phyloP scores from a whole-genome alignment of 2,329 filamentous ascomycete genomes.

The Akanthomyces uredinophilus region DNA sequence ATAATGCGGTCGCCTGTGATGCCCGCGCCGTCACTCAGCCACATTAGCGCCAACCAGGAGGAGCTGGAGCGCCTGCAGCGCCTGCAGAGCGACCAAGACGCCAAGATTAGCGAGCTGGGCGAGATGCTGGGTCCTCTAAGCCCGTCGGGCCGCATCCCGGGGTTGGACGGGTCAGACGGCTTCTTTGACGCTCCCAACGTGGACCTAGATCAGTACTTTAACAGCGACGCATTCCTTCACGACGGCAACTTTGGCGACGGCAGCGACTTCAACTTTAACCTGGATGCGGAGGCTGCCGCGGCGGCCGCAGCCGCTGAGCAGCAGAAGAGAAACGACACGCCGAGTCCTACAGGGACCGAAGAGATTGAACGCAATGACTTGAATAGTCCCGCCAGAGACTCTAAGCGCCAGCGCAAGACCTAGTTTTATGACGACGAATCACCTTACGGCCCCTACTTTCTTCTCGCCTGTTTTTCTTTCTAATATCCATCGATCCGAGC shows the following conservation, averaged over 20 bases:
- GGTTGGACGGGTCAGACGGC: conserved; percentile 43
- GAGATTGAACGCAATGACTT: conserved; percentile 44
- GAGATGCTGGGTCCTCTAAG: conserved; percentile 73
- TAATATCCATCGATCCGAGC: not conserved
- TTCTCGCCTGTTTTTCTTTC: not conserved
- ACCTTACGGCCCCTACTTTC: not conserved
- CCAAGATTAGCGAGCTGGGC: conserved; percentile 69
- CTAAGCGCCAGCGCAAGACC: conserved; percentile 13
- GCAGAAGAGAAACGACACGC: conserved; percentile 30
- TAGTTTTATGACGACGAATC: not conserved
- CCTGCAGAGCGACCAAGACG: conserved; percentile 73
- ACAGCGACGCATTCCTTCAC: conserved; percentile 36
- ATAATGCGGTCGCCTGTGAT: conserved; percentile 41
- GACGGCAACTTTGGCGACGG: conserved; percentile 38
- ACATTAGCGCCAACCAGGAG: conserved; percentile 63
- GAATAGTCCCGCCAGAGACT: not conserved
- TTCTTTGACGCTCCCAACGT: conserved; percentile 34
- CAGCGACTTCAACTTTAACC: conserved; percentile 47
- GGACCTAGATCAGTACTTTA: conserved; percentile 50
- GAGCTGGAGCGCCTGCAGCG: conserved; percentile 76
- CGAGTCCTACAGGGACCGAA: conserved; percentile 45
- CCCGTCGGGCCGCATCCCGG: conserved; percentile 73
- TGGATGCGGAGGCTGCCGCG: conserved; percentile 33
- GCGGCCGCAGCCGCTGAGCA: conserved; percentile 19
- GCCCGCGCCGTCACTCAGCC: conserved; percentile 48